A percentile compares a stretch with the other conserved stretches of the same genome.
phyloP scores from a whole-genome alignment of 2,329 filamentous ascomycete species.

The Simplicillium aogashimaense region DNA sequence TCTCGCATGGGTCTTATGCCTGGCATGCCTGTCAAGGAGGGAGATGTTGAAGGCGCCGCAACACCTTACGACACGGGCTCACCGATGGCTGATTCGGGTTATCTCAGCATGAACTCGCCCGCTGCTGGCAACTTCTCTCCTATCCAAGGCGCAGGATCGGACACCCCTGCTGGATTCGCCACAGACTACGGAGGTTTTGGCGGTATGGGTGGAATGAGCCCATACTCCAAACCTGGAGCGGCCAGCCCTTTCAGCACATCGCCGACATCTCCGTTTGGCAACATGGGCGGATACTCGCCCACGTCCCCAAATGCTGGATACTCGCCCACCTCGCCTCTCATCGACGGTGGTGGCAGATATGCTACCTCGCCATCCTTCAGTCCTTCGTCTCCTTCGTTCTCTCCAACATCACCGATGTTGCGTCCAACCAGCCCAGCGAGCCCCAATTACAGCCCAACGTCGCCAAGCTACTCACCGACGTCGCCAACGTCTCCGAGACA shows the following conservation, averaged over 20 bases:
- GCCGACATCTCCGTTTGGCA: slow-evolving; percentile 52
- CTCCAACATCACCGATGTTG: slow-evolving; percentile 50
- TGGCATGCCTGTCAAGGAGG: slow-evolving; percentile 66
- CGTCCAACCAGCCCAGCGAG: slow-evolving; percentile 44
- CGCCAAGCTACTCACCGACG: slow-evolving; percentile 54
- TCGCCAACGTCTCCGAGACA: slow-evolving; percentile 47
- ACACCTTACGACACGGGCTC: slow-evolving; percentile 91
- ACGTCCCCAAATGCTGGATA: slow-evolving; percentile 65
- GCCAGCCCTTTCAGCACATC: slow-evolving; percentile 72
- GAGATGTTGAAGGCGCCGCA: slow-evolving; percentile 69
- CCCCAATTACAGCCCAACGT: slow-evolving; percentile 56
- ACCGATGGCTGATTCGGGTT: slow-evolving; percentile 64
- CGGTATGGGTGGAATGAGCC: slow-evolving; percentile 45
- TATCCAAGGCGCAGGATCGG: slow-evolving; percentile 66
- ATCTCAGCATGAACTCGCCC: slow-evolving; percentile 53
- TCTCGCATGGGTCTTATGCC: slow-evolving; percentile 75
- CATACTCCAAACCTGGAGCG: slow-evolving; percentile 46
- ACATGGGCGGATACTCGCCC: slow-evolving; percentile 59
- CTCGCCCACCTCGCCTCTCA: slow-evolving; percentile 38
- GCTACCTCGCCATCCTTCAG: slow-evolving; percentile 54
- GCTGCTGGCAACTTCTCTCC: slow-evolving; percentile 63
- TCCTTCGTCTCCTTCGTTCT: slow-evolving; percentile 54
- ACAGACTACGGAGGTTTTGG: slow-evolving; percentile 48
- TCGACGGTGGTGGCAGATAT: slow-evolving; percentile 43
- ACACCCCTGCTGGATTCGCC: slow-evolving; percentile 56